phyloP scores from a whole-genome alignment of 2,329 filamentous ascomycete species.

The Triangularia setosa region DNA sequence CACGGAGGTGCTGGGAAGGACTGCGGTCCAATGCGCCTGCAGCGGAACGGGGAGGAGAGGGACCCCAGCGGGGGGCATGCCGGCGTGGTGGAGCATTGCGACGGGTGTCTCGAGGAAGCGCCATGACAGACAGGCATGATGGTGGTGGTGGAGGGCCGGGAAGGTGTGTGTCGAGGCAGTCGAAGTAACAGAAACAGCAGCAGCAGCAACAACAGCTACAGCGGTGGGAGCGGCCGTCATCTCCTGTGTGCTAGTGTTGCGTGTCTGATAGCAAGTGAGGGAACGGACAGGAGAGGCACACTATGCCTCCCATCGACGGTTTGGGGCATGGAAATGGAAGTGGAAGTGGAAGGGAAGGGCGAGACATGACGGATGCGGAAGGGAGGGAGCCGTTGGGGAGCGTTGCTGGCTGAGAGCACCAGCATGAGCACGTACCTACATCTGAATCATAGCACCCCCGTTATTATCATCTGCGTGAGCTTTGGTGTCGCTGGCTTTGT shows the following conservation, averaged over 20 bases:
- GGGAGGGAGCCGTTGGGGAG: neutral
- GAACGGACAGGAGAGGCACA: neutral
- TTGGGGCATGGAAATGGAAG: neutral
- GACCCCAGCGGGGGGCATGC: slow-evolving; percentile 16
- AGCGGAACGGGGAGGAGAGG: slow-evolving; percentile 11
- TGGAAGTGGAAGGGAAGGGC: neutral
- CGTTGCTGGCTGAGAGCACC: slow-evolving; percentile 3
- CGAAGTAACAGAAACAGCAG: neutral
- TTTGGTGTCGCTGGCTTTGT: slow-evolving; percentile 9
- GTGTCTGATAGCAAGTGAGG: neutral
- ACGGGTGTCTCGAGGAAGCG: slow-evolving; percentile 18
- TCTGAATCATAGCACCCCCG: slow-evolving; percentile 26
- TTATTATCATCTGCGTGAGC: slow-evolving; percentile 20
- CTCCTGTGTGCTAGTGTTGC: neutral
- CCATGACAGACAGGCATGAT: slow-evolving; percentile 26
- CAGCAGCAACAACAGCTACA: neutral
- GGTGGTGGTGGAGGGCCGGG: slow-evolving; percentile 8
- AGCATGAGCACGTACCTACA: slow-evolving; percentile 24
- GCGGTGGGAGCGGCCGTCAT: neutral
- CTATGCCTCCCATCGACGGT: neutral
- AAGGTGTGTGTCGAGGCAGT: slow-evolving; percentile 1
- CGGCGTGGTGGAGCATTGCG: slow-evolving; percentile 18
- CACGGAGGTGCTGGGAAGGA: slow-evolving; percentile 21
- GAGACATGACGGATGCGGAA: slow-evolving; percentile 15
- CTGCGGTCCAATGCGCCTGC: slow-evolving; percentile 22